Base-by-base conservation (phyloP, 1,139 yeast genomes). In the Pichia sp. region DNA sequence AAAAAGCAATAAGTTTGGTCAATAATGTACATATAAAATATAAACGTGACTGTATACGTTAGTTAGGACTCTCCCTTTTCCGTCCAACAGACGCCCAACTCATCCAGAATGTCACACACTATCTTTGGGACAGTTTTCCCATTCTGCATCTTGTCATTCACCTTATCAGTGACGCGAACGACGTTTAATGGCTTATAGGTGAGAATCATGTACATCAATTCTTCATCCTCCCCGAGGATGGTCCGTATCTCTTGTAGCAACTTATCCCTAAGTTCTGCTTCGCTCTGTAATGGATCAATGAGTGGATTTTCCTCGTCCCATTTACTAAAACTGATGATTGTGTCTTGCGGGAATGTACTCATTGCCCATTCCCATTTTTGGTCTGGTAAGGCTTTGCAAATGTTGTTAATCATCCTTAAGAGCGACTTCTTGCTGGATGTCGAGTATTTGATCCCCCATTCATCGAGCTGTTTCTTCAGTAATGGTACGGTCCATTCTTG, bases 381-480 rank as follows among this genome's bases (percentile, higher is more conserved):
- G 26, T 69, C 69, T 47, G 82, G 80, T 30, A 87, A 73, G 46
- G 75, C 76, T 42, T 77, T 77, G 9, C 84, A 73, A 52, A 38
- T 28, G 78, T 84, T 39, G 9, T 14, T n/a, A 3, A 34, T 20
- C 13, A 19, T 11, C 13, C 27, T 32, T 12, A 32, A 24, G 19
- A 38, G 21, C 10, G n/a, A 11, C 5, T 23, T 30, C 6, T 17
- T 26, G n/a, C 34, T 29, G 22, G 30, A 30, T 10, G 12, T 21
- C 10, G 23, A 25, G 21, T 25, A 14, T 23, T 38, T 38, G 9
- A 38, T 15, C 3, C 42, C 42, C 42, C 42, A 38, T 15, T 16
- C 19, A 7, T 23, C 20, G 14, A 38, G 18, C 22, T 38, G 42
- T 9, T 38, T 28, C 15, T 19, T 20, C 11, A 38, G n/a, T 33